Conservation (phyloP, 2,329 filamentous ascomycete species). For the Gaeumannomyces sp. region DNA sequence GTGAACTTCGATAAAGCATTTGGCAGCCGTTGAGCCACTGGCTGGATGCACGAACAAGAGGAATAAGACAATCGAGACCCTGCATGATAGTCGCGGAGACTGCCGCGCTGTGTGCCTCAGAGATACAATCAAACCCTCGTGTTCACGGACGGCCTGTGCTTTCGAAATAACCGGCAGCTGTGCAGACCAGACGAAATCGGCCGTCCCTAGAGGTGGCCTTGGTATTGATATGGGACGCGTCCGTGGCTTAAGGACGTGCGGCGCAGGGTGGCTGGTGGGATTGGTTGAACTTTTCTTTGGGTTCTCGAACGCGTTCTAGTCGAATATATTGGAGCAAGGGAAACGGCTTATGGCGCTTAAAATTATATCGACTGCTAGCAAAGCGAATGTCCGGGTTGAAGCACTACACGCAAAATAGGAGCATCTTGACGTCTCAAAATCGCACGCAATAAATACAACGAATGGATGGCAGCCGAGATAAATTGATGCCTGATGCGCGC, state of each 20-base stretch:
- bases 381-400: too few species aligned
- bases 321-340: neutral
- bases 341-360: neutral
- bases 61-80: neutral
- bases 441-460: neutral
- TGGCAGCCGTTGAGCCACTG: constrained; percentile 10
- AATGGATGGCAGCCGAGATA: neutral
- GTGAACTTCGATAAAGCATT: constrained; percentile 63
- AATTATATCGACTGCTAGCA: neutral
- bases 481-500: neutral
- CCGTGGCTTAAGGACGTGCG: neutral
- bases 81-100: too few species aligned
- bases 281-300: neutral
- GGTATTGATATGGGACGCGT: neutral
- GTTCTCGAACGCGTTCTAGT: neutral
- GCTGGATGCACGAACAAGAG: neutral
- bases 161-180: too few species aligned
- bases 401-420: neutral
- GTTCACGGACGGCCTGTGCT: neutral
- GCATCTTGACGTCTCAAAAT: neutral
- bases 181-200: too few species aligned
- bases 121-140: neutral
- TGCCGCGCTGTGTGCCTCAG: too few species aligned
- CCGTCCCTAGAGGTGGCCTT: neutral
- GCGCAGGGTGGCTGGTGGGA: neutral